Conservation (phyloP, 2,329 filamentous ascomycete genomes). For the Cytospora leucostoma region DNA sequence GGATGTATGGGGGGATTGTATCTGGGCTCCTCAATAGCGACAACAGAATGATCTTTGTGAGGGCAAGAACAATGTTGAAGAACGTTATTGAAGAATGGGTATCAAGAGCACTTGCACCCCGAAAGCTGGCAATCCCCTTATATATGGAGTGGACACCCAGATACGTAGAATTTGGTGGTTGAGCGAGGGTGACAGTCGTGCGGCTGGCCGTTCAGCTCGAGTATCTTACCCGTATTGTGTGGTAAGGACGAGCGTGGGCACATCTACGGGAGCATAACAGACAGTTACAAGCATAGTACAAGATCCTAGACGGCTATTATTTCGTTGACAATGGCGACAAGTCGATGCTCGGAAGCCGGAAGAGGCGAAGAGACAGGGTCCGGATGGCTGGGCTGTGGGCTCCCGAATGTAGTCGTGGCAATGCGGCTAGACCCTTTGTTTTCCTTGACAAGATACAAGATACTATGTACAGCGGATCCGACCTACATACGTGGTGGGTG, state of each 20-base stretch:
- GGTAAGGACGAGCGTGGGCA: neutral
- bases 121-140: neutral
- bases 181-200: slow-evolving; percentile 5
- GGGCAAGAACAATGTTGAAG: neutral
- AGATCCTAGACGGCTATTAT: neutral
- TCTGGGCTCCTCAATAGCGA: neutral
- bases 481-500: neutral
- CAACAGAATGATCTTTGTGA: neutral
- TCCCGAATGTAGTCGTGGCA: neutral
- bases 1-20: neutral
- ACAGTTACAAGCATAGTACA: neutral
- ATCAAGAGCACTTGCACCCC: neutral
- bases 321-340: neutral
- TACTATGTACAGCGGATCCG: neutral
- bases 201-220: neutral
- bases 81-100: neutral
- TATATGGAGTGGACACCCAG: neutral
- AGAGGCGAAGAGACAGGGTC: neutral
- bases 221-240: neutral
- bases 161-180: neutral
- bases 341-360: neutral
- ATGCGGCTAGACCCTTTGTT: slow-evolving; percentile 1
- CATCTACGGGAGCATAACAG: neutral
- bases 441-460: neutral
- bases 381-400: neutral